phyloP scores from a whole-genome alignment of 1,284 basidiomycete genomes.

The Xerocomus tenax region DNA sequence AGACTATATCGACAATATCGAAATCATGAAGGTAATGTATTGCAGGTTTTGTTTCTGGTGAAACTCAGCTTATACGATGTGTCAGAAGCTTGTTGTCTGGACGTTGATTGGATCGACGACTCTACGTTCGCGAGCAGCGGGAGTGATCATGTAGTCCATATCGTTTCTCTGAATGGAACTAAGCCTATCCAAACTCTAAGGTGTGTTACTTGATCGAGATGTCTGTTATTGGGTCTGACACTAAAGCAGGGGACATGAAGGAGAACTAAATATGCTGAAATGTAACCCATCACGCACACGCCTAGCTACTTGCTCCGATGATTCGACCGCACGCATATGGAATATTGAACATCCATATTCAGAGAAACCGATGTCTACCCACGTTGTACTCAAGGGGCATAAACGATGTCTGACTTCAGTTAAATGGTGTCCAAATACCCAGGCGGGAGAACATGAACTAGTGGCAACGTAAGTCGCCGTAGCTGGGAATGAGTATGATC shows the following conservation, averaged over 20 bases:
- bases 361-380: conserved; percentile 22
- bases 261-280: conserved; percentile 73
- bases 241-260: conserved; percentile 53
- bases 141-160: conserved; percentile 57
- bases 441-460: conserved; percentile 44
- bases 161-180: conserved; percentile 46
- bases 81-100: conserved; percentile 59
- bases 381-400: conserved; percentile 55
- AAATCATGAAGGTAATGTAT: conserved; percentile 52
- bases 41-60: background rate
- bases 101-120: conserved; percentile 73
- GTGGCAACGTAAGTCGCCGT: conserved; percentile 56
- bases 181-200: conserved; percentile 49
- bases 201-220: conserved; percentile 34
- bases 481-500: background rate
- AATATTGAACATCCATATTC: conserved; percentile 36
- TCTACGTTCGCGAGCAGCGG: conserved; percentile 66
- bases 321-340: conserved; percentile 71
- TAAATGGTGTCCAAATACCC: conserved; percentile 58
- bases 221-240: conserved; percentile 8
- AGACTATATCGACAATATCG: conserved; percentile 52
- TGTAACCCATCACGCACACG: conserved; percentile 56
- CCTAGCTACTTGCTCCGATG: conserved; percentile 74
- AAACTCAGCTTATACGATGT: conserved; percentile 12
- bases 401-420: conserved; percentile 57